phyloP scores from a whole-genome alignment of 2,329 filamentous ascomycete species.

The Phaeosphaeriaceae sp. region DNA sequence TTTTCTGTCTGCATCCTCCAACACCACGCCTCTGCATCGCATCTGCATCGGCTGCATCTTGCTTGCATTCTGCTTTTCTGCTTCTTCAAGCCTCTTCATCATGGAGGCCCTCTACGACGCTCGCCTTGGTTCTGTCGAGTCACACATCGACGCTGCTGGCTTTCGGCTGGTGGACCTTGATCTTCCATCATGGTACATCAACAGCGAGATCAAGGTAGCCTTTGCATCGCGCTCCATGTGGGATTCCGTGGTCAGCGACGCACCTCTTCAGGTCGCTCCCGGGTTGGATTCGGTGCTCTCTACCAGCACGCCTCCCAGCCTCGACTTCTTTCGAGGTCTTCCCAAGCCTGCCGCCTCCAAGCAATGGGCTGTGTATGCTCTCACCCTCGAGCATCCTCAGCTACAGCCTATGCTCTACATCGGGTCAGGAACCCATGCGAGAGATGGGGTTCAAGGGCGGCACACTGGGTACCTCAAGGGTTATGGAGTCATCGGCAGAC shows the following conservation, averaged over 20 bases:
- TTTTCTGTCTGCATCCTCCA: not conserved
- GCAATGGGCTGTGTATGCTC: not conserved
- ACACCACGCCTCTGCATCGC: not conserved
- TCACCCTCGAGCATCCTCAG: not conserved
- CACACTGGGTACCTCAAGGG: not conserved
- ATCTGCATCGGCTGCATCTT: not conserved
- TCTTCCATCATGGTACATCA: not conserved
- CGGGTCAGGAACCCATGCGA: not conserved
- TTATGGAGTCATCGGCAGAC: not conserved
- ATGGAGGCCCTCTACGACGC: constrained; percentile 1
- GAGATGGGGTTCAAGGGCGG: not conserved
- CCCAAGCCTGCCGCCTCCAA: not conserved
- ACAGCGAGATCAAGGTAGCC: not conserved
- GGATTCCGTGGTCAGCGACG: constrained; percentile 1
- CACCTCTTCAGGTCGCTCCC: constrained; percentile 2
- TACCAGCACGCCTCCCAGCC: not conserved
- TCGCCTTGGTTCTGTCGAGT: not conserved
- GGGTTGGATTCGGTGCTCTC: not conserved
- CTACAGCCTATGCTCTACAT: constrained; percentile 1
- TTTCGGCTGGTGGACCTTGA: not conserved
- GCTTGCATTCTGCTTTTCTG: not conserved
- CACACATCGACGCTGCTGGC: constrained; percentile 2
- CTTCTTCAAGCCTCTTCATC: not conserved
- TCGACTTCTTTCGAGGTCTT: constrained; percentile 1
- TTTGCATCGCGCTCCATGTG: not conserved